Evolutionary conservation across 106 monocot species (phyloP), one percentile per base, ranked within the genome.

Genomic region (Acorus gramineus): DNA sequence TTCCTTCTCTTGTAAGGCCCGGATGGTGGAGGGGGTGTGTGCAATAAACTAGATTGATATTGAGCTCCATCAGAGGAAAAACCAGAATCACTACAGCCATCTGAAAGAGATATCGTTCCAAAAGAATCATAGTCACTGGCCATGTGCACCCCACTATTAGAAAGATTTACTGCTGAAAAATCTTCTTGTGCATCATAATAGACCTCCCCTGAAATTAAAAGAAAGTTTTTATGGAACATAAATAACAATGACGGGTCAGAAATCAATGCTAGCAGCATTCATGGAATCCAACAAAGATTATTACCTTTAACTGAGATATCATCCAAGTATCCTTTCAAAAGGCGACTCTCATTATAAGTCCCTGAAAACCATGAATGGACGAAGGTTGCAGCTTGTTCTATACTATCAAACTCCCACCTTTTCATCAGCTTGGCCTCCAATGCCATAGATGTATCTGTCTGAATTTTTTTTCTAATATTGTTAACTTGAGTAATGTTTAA

Each of bases 321-420:
- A 70, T 85, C 71, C 9, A 98, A 66, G 66, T 83, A 85, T 5
- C 85, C 71, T 51, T 71, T 78, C 63, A 98, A 70, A 45, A 88
- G 77, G 57, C 53, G 46, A 55, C 68, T 46, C 59, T 91, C 96
- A 71, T 73, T 66, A 57, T 52, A 11, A 46, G 78, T 92, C 44
- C 87, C 90, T 58, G 76, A 74, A 66, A 52, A 88, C 96, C 91
- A 98, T 42, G 56, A 76, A 50, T 60, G 73, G 8, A 87, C 77
- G 70, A 56, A 77, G 67, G 8, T 69, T 44, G 81, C 87, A 65
- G 88, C 87, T 75, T 98, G 87, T 2, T 81, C 82, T 55, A 91
- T 68, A 66, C 91, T 92, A 62, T 98, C 96, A 81, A 98, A 98
- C 66, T 98, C 96, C 91, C 96, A 98, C 49, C 91, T 82, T 81